These are phyloP conservation scores for Coemansia sp. DNA, from an alignment of 192 early-diverging fungal species.

Conservation along the genomic window DNA sequence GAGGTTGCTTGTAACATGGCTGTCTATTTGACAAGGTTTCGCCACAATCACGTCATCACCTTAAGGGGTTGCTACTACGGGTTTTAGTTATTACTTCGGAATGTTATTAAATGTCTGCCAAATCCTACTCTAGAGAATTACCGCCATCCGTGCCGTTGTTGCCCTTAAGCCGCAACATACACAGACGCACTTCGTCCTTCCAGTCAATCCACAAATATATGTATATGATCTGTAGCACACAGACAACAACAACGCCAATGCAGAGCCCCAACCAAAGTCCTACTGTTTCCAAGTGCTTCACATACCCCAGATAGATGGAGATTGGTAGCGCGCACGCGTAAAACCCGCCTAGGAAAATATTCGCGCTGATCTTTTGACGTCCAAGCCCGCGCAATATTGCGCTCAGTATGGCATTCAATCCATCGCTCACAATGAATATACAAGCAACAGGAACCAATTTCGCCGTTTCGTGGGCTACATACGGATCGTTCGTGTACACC, in stretches of 20 bases:
- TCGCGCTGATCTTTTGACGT: too few relatives aligned
- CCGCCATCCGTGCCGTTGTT: background rate
- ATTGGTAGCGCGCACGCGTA: too few relatives aligned
- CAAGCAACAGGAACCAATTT: too few relatives aligned
- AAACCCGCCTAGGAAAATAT: too few relatives aligned
- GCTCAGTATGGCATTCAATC: too few relatives aligned
- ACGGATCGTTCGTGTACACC: too few relatives aligned
- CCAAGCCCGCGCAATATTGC: too few relatives aligned
- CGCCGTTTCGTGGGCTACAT: too few relatives aligned
- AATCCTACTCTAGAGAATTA: background rate
- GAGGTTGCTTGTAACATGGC: background rate
- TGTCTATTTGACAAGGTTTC: background rate
- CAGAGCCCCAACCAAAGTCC: conserved; percentile 37
- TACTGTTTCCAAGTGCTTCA: background rate
- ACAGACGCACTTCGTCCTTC: background rate
- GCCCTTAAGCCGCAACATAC: background rate
- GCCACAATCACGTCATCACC: too few relatives aligned
- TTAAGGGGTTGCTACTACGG: background rate
- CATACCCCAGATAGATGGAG: too few relatives aligned
- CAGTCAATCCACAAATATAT: background rate
- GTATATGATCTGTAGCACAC: background rate
- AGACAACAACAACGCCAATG: conserved; percentile 16
- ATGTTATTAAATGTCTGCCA: too few relatives aligned
- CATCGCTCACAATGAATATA: too few relatives aligned
- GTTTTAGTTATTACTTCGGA: background rate